These are phyloP conservation scores for Leishmania guyanensis DNA, from an alignment of 208 protist species.

Conservation along the genomic window DNA sequence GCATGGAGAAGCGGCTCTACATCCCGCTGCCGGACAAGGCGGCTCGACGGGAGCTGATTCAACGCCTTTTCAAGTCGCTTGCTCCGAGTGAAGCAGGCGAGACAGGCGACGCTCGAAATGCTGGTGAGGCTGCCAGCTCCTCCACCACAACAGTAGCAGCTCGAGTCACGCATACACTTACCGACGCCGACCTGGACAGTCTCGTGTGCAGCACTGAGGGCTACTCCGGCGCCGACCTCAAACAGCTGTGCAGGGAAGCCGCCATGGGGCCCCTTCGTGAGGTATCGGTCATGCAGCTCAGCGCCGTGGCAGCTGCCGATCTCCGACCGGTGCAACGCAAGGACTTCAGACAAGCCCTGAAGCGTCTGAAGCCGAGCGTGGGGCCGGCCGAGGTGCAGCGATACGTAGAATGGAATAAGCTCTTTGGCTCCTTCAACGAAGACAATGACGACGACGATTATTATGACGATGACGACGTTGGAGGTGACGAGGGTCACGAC, in stretches of 20 bases:
- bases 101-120: not conserved
- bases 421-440: slow-evolving; percentile 79
- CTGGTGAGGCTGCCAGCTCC: not conserved
- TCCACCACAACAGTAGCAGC: not conserved
- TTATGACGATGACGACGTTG: slow-evolving; percentile 15
- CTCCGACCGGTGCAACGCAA: slow-evolving; percentile 60
- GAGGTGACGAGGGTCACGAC: not conserved
- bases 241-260: slow-evolving; percentile 76
- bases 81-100: slow-evolving; percentile 5
- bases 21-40: slow-evolving; percentile 84
- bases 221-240: slow-evolving; percentile 83
- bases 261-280: slow-evolving; percentile 83
- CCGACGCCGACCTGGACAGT: slow-evolving; percentile 37
- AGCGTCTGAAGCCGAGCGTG: slow-evolving; percentile 83
- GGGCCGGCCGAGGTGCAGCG: slow-evolving; percentile 64
- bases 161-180: slow-evolving; percentile 34
- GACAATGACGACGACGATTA: slow-evolving; percentile 33
- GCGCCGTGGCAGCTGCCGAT: slow-evolving; percentile 45
- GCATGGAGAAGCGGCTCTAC: slow-evolving; percentile 92
- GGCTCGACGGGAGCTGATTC: slow-evolving; percentile 59
- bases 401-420: slow-evolving; percentile 83
- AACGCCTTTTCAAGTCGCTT: slow-evolving; percentile 62
- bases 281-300: slow-evolving; percentile 49
- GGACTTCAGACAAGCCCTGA: slow-evolving; percentile 82
- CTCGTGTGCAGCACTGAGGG: slow-evolving; percentile 59